phyloP scores from a whole-genome alignment of 495 filamentous ascomycete species.

The Annulohypoxylon stygium region DNA sequence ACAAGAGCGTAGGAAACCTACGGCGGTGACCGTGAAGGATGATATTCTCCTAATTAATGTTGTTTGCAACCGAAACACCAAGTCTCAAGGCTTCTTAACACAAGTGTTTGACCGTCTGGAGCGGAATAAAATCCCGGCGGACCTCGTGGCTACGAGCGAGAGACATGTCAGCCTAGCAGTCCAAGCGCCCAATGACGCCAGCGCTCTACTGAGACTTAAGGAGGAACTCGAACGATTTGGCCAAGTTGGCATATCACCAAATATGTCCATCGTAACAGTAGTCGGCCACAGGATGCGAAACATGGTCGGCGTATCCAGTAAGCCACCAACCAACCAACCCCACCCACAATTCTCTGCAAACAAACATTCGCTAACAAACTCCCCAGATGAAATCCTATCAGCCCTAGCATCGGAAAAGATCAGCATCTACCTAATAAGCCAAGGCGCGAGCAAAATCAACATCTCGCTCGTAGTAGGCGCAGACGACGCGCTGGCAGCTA shows the following conservation, averaged over 20 bases:
- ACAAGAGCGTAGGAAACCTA: slow-evolving; percentile 53
- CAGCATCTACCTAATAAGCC: slow-evolving; percentile 58
- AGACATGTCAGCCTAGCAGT: slow-evolving; percentile 57
- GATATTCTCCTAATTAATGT: slow-evolving; percentile 56
- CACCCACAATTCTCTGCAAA: neutral
- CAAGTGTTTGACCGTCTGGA: slow-evolving; percentile 54
- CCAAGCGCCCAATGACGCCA: slow-evolving; percentile 44
- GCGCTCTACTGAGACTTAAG: slow-evolving; percentile 45
- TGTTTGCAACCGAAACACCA: slow-evolving; percentile 54
- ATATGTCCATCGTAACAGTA: slow-evolving; percentile 58
- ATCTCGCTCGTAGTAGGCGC: slow-evolving; percentile 58
- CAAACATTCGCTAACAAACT: slow-evolving; percentile 33
- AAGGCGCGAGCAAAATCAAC: slow-evolving; percentile 59
- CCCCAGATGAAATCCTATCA: slow-evolving; percentile 54
- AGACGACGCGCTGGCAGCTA: slow-evolving; percentile 54
- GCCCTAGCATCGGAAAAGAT: slow-evolving; percentile 55
- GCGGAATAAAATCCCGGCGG: slow-evolving; percentile 52
- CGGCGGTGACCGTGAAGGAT: slow-evolving; percentile 58
- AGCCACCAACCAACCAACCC: slow-evolving; percentile 21
- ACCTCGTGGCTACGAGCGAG: slow-evolving; percentile 58
- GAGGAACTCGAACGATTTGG: slow-evolving; percentile 53
- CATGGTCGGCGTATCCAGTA: slow-evolving; percentile 57
- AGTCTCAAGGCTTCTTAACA: slow-evolving; percentile 55
- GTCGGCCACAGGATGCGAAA: slow-evolving; percentile 60
- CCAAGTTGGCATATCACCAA: slow-evolving; percentile 47